Evolutionary conservation across 1,284 basidiomycete species (phyloP).

Genomic region (Athelia sp.): DNA sequence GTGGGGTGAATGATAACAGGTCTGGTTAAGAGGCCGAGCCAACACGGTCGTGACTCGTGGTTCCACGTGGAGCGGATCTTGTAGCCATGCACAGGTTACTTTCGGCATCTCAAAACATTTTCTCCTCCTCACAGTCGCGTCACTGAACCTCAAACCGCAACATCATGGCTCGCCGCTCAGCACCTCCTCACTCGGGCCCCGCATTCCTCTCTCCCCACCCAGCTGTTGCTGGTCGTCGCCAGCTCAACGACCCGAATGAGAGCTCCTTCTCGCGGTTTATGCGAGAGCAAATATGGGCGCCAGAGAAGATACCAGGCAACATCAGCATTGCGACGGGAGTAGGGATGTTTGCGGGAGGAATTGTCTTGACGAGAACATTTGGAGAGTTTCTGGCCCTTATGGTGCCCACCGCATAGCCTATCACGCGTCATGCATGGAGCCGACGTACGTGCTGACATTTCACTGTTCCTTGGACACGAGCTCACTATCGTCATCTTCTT

Average conservation of each 20-base stretch:
- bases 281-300: constrained; percentile 61
- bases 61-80: no score
- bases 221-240: constrained; percentile 28
- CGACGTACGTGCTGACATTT: no score
- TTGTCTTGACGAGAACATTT: constrained; percentile 61
- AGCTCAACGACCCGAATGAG: constrained; percentile 49
- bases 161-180: constrained; percentile 67
- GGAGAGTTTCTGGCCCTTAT: constrained; percentile 55
- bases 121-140: no score
- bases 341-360: constrained; percentile 60
- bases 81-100: no score
- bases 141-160: neutral
- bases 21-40: no score
- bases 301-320: constrained; percentile 70
- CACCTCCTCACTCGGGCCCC: constrained; percentile 47
- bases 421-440: no score
- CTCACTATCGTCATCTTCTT: no score
- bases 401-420: neutral
- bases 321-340: constrained; percentile 61
- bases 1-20: no score
- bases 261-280: constrained; percentile 54
- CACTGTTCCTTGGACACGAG: no score
- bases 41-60: no score
- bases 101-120: no score
- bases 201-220: constrained; percentile 45